Evolutionary conservation across 345 rosid species (phyloP).

Genomic region (Kandelia obovata): DNA sequence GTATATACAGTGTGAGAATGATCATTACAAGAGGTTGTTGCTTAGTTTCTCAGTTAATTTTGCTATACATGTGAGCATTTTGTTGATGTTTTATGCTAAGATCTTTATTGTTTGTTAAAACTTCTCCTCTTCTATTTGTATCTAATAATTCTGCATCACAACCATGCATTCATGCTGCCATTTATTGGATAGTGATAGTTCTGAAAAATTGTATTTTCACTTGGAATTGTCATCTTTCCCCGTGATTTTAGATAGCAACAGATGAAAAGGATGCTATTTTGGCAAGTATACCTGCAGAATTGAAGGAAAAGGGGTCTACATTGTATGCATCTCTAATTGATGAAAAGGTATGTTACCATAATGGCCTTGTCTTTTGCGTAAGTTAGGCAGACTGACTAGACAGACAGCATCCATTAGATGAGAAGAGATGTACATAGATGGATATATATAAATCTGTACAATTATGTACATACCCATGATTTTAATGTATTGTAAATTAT

Average conservation of each 20-base stretch:
- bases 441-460: neutral
- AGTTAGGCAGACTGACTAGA: neutral
- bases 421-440: neutral
- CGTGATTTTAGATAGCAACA: conserved; percentile 54
- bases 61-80: neutral
- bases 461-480: neutral
- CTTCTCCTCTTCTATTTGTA: neutral
- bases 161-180: neutral
- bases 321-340: conserved; percentile 66
- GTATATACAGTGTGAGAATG: neutral
- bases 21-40: neutral
- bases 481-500: neutral
- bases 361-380: too few relatives aligned
- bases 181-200: too few relatives aligned
- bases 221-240: neutral
- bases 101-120: neutral
- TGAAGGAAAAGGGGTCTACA: conserved; percentile 62
- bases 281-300: conserved; percentile 70
- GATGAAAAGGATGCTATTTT: conserved; percentile 71
- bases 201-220: neutral
- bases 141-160: neutral
- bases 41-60: neutral
- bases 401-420: neutral
- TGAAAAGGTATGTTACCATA: conserved; percentile 51
- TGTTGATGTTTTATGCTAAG: neutral